Conservation (phyloP, 2,329 filamentous ascomycete species). For the Ilyonectria mors-panacis region DNA sequence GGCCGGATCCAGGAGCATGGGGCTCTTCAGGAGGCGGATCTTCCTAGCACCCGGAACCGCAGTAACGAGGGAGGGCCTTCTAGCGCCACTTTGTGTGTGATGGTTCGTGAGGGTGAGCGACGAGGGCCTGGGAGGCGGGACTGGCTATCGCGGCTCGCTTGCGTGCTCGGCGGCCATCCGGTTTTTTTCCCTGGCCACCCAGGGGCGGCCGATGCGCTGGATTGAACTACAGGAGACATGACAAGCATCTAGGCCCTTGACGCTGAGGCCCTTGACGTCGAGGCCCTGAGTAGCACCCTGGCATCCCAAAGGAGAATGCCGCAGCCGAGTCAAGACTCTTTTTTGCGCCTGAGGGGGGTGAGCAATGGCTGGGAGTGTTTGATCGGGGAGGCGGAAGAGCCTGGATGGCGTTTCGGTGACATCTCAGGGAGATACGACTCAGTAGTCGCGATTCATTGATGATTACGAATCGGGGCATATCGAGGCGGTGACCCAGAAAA, state of each 20-base stretch:
- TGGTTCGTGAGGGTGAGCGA: constrained; percentile 41
- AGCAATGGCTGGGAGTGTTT: constrained; percentile 31
- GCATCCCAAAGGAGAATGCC: constrained; percentile 16
- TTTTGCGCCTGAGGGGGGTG: constrained; percentile 20
- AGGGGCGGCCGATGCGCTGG: constrained; percentile 26
- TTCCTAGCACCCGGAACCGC: constrained; percentile 37
- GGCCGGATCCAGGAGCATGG: constrained; percentile 44
- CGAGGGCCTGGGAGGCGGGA: constrained; percentile 29
- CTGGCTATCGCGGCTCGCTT: constrained; percentile 49
- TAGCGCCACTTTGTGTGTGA: constrained; percentile 38
- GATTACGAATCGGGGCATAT: not conserved
- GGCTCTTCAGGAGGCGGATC: constrained; percentile 42
- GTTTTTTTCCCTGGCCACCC: constrained; percentile 31
- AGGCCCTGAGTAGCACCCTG: constrained; percentile 31
- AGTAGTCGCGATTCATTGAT: not conserved
- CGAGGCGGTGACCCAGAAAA: not conserved
- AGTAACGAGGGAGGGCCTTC: constrained; percentile 35
- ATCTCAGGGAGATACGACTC: constrained; percentile 38
- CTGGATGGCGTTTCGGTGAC: constrained; percentile 35
- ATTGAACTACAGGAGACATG: constrained; percentile 16
- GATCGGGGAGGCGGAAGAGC: constrained; percentile 35
- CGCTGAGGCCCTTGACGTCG: not conserved
- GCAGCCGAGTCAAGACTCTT: constrained; percentile 41
- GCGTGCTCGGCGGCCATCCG: constrained; percentile 38
- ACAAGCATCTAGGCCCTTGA: constrained; percentile 25